Conservation (phyloP, 805 yeast species). For the Pichia occidentalis region DNA sequence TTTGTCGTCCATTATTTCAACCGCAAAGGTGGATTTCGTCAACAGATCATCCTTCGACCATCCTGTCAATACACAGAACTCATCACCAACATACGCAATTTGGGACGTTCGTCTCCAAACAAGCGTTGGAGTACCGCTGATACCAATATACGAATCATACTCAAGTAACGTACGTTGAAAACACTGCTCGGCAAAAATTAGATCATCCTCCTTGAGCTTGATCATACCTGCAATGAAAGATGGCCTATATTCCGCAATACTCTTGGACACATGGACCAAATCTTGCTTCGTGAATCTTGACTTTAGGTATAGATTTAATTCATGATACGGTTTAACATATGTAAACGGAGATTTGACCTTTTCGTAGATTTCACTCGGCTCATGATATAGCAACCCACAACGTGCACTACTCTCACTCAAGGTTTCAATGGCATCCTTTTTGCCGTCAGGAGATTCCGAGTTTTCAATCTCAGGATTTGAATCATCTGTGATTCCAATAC, state of each 20-base stretch:
- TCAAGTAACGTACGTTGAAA: slow-evolving; percentile 89
- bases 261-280: slow-evolving; percentile 74
- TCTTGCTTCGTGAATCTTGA: slow-evolving; percentile 56
- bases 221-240: slow-evolving; percentile 89
- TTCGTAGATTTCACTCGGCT: slow-evolving; percentile 76
- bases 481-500: slow-evolving; percentile 39
- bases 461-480: slow-evolving; percentile 3
- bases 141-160: slow-evolving; percentile 75
- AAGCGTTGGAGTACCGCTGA: slow-evolving; percentile 89
- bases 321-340: slow-evolving; percentile 87
- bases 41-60: slow-evolving; percentile 73
- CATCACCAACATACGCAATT: slow-evolving; percentile 91
- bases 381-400: slow-evolving; percentile 43
- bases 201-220: slow-evolving; percentile 80
- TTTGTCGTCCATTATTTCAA: slow-evolving; percentile 79
- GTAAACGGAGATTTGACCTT: slow-evolving; percentile 71
- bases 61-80: slow-evolving; percentile 84
- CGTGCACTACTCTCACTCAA: slow-evolving; percentile 13
- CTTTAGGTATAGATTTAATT: slow-evolving; percentile 65
- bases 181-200: slow-evolving; percentile 93
- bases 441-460: background rate
- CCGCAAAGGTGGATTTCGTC: slow-evolving; percentile 62
- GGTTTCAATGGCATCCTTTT: background rate
- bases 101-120: slow-evolving; percentile 97
- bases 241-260: slow-evolving; percentile 88